Percentiles rank a stretch among this genome's conserved stretches.
Evolutionary conservation across 1,139 yeast genomes (phyloP).

Genomic region (Nakaseomyces bracarensis): DNA sequence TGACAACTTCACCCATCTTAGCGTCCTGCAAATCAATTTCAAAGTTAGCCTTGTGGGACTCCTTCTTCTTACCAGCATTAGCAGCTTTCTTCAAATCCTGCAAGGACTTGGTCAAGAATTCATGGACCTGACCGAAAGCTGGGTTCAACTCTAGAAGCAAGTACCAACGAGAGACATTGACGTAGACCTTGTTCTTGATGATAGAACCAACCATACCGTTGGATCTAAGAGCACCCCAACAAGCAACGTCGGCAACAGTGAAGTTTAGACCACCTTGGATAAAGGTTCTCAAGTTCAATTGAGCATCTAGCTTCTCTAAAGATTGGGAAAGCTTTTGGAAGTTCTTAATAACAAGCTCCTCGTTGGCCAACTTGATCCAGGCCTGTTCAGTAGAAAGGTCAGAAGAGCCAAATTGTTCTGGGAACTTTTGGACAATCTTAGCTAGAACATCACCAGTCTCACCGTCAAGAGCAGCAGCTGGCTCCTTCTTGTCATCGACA

Average conservation of each 20-base stretch:
- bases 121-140: constrained; percentile 63
- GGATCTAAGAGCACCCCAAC: constrained; percentile 92
- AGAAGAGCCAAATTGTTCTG: constrained; percentile 2
- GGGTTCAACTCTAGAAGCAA: constrained; percentile 59
- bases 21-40: constrained; percentile 91
- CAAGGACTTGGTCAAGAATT: constrained; percentile 55
- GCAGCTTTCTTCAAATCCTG: constrained; percentile 67
- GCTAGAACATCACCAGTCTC: constrained; percentile 37
- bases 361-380: constrained; percentile 7
- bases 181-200: constrained; percentile 72
- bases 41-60: constrained; percentile 79
- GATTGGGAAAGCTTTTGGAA: constrained; percentile 75
- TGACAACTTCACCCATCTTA: constrained; percentile 84
- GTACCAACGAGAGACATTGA: constrained; percentile 93
- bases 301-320: constrained; percentile 73
- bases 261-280: constrained; percentile 52
- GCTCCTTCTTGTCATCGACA: constrained; percentile 53
- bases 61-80: constrained; percentile 58
- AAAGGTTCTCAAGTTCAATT: constrained; percentile 77
- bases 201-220: constrained; percentile 89
- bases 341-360: constrained; percentile 66
- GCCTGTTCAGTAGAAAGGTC: constrained; percentile 39
- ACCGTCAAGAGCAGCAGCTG: constrained; percentile 33
- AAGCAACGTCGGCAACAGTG: constrained; percentile 73
- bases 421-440: constrained; percentile 32